These are phyloP conservation scores for Cladosporium sp. DNA, from an alignment of 2,329 filamentous ascomycete species.

Conservation along the genomic window DNA sequence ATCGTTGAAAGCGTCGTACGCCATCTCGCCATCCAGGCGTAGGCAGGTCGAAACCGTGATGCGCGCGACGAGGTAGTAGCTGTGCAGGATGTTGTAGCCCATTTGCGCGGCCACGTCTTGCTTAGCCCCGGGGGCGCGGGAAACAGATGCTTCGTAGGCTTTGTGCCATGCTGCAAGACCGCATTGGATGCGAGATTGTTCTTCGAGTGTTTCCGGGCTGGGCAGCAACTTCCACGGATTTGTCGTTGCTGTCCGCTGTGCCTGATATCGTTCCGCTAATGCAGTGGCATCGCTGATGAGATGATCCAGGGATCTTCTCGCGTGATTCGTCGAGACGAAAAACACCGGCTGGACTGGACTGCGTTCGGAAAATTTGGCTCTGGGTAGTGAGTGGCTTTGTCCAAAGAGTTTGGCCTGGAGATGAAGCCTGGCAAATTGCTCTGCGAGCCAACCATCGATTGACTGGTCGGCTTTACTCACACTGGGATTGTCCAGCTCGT, in stretches of 20 bases:
- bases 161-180: constrained; percentile 1
- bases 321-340: constrained; percentile 8
- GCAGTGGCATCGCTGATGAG: neutral
- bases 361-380: neutral
- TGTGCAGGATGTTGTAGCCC: constrained; percentile 11
- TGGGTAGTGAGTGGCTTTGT: neutral
- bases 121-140: neutral
- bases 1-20: constrained; percentile 1
- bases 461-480: constrained; percentile 14
- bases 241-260: neutral
- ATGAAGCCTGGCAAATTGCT: constrained; percentile 35
- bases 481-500: constrained; percentile 16
- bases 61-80: constrained; percentile 10
- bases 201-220: neutral
- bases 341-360: neutral
- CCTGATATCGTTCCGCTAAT: neutral
- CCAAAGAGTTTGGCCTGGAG: constrained; percentile 22
- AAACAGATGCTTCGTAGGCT: constrained; percentile 2
- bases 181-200: constrained; percentile 1
- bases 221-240: neutral
- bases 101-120: constrained; percentile 3
- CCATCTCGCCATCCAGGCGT: constrained; percentile 9
- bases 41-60: constrained; percentile 8
- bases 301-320: constrained; percentile 4
- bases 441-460: constrained; percentile 43